phyloP scores from a whole-genome alignment of 306 rosid species.

The Inga laurina region DNA sequence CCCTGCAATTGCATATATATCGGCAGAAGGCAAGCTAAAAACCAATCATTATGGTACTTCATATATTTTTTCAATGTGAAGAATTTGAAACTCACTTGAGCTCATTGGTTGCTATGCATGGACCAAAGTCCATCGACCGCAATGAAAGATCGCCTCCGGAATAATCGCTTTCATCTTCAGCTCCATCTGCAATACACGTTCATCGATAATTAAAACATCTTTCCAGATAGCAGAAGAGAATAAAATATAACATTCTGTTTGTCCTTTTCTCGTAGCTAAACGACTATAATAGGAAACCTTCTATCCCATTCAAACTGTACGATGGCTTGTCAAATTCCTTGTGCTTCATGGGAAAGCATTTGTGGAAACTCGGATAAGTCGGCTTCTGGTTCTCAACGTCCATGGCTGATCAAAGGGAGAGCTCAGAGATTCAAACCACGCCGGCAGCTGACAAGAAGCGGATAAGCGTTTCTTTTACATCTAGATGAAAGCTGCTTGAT shows the following conservation, averaged over 20 bases:
- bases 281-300: constrained; percentile 48
- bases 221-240: constrained; percentile 12
- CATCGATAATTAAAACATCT: not conserved
- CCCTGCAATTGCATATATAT: not conserved
- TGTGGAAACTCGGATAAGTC: constrained; percentile 48
- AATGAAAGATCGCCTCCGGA: constrained; percentile 40
- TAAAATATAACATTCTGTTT: not conserved
- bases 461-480: constrained; percentile 38
- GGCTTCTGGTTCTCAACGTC: constrained; percentile 44
- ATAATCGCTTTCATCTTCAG: constrained; percentile 49
- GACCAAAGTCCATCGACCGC: constrained; percentile 57
- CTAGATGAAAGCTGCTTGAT: not conserved
- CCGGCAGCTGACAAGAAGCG: not conserved
- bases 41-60: not conserved
- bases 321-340: constrained; percentile 45
- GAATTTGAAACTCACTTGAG: constrained; percentile 54
- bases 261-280: not conserved
- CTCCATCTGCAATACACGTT: constrained; percentile 48
- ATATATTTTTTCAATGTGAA: not conserved
- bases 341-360: constrained; percentile 56
- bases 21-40: not conserved
- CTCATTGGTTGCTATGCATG: constrained; percentile 65
- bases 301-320: constrained; percentile 41
- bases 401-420: constrained; percentile 41
- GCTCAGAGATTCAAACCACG: constrained; percentile 28